A percentile compares a stretch with the other conserved stretches of the same genome.
Evolutionary conservation across 345 rosid genomes (phyloP).

Genomic region (Eucalyptus regnans): DNA sequence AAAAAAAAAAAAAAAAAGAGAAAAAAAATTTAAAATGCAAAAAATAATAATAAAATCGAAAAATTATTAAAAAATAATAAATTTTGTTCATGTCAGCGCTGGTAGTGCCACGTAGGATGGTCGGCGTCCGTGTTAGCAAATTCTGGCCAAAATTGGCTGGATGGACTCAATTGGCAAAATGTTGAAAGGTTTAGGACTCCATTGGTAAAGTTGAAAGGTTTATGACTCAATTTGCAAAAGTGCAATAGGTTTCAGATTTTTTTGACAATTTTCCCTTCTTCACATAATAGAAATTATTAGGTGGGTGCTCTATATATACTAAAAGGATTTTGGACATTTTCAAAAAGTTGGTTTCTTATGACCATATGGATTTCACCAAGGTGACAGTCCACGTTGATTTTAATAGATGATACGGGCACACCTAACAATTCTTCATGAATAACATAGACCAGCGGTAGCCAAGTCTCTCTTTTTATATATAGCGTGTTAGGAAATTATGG

Average conservation of each 20-base stretch:
- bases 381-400: neutral
- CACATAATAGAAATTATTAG: neutral
- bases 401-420: neutral
- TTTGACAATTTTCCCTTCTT: too few species aligned
- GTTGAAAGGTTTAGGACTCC: accelerated
- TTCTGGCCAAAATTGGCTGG: accelerated
- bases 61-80: too few species aligned
- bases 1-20: accelerated
- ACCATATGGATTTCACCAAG: neutral
- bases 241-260: too few species aligned
- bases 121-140: accelerated
- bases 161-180: too few species aligned
- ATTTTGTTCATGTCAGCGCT: too few species aligned
- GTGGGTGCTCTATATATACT: neutral
- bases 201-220: too few species aligned
- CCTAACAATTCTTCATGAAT: neutral
- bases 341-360: neutral
- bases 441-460: neutral
- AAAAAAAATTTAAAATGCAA: too few species aligned
- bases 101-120: accelerated
- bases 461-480: neutral
- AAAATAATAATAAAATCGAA: too few species aligned
- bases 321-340: neutral
- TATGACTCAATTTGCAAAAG: too few species aligned
- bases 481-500: neutral